A percentile compares a stretch with the other conserved stretches of the same genome.
Conservation (phyloP, 495 filamentous ascomycete genomes). For the Schizothecium vesticola region DNA sequence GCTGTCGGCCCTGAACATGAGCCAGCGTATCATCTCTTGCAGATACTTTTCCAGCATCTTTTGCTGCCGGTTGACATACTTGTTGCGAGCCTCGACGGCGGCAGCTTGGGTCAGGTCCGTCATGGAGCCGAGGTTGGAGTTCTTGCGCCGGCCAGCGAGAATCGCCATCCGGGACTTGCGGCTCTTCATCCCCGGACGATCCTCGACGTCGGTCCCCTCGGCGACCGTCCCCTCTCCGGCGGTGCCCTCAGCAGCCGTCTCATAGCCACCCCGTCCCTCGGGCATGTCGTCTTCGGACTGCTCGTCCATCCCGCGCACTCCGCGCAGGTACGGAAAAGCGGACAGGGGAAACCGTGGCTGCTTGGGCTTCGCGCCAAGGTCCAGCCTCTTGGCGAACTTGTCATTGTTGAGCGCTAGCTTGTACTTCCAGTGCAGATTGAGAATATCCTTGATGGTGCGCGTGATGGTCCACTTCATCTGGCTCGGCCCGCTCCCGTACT, state of each 20-base stretch:
- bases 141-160: slow-evolving; percentile 30
- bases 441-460: slow-evolving; percentile 79
- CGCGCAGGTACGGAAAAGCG: slow-evolving; percentile 86
- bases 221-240: slow-evolving; percentile 36
- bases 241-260: slow-evolving; percentile 43
- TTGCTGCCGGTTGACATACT: slow-evolving; percentile 62
- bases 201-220: slow-evolving; percentile 39
- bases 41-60: slow-evolving; percentile 86
- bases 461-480: slow-evolving; percentile 97
- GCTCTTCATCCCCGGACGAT: slow-evolving; percentile 41
- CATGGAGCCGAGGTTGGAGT: slow-evolving; percentile 26
- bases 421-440: slow-evolving; percentile 90
- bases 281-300: slow-evolving; percentile 77
- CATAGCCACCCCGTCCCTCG: slow-evolving; percentile 39
- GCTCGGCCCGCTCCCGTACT: slow-evolving; percentile 92
- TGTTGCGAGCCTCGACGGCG: slow-evolving; percentile 31
- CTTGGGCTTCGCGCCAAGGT: slow-evolving; percentile 48
- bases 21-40: slow-evolving; percentile 87
- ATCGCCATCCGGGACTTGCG: slow-evolving; percentile 61
- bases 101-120: slow-evolving; percentile 22
- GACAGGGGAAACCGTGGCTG: slow-evolving; percentile 84
- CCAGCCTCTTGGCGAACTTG: slow-evolving; percentile 54
- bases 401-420: slow-evolving; percentile 76
- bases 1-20: slow-evolving; percentile 94
- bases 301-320: slow-evolving; percentile 72